phyloP scores from a whole-genome alignment of 345 rosid genomes.

The Linum lewisii region DNA sequence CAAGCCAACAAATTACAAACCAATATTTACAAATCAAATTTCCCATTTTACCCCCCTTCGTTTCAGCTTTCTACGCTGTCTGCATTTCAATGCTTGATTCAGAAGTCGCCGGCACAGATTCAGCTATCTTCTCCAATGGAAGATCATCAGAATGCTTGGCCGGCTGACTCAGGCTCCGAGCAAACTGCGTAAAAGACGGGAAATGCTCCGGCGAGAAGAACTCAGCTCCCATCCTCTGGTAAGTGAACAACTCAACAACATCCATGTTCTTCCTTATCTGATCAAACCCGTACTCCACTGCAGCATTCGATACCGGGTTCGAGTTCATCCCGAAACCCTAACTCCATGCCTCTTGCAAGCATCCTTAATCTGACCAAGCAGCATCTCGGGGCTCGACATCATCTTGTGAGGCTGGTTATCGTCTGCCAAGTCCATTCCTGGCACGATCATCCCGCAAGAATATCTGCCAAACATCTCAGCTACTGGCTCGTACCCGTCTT shows the following conservation, averaged over 20 bases:
- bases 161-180: conserved; percentile 44
- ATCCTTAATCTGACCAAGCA: conserved; percentile 45
- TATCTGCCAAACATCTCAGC: conserved; percentile 56
- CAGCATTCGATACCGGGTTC: conserved; percentile 15
- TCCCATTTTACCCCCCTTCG: not conserved
- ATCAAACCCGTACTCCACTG: conserved; percentile 54
- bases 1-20: not conserved
- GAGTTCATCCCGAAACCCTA: conserved; percentile 60
- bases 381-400: conserved; percentile 52
- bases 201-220: conserved; percentile 96
- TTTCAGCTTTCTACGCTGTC: conserved; percentile 23
- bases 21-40: not conserved
- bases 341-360: conserved; percentile 62
- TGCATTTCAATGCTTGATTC: conserved; percentile 33
- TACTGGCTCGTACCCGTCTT: conserved; percentile 55
- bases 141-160: conserved; percentile 47
- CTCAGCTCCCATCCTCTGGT: conserved; percentile 93
- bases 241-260: conserved; percentile 44
- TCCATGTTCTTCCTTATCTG: conserved; percentile 50
- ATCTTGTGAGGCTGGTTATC: conserved; percentile 37
- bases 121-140: conserved; percentile 18
- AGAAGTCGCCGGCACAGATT: conserved; percentile 20
- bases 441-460: conserved; percentile 74
- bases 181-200: conserved; percentile 60
- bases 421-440: conserved; percentile 78